Base-by-base conservation (phyloP, 1,284 basidiomycete species). In the Abortiporus biennis region DNA sequence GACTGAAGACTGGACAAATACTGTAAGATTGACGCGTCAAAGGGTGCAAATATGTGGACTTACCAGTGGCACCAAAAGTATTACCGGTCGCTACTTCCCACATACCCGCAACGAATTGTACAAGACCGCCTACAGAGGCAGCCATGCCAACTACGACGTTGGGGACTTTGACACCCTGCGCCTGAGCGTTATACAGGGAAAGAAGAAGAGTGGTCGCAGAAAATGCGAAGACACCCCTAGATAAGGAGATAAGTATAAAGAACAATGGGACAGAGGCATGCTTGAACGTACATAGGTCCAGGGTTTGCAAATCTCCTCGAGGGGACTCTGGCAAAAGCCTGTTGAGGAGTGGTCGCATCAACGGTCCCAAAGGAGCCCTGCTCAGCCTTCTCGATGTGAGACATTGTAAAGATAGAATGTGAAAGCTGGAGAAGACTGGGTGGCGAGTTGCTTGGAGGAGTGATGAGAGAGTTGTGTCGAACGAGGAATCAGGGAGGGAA, bases 141-240 rank as follows among this genome's bases (percentile, higher is more conserved):
- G 87, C 86, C 78, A 92, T 86, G 49, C 88, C 89, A 43, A 93
- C 72, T 47, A 94, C 77, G 40, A 85, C 78, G 55, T 93, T 92
- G 22, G 82, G 73, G 2, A 58, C 59, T 16, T 55, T 51, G 43
- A 86, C 64, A 13, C 65, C 63, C 16, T 76, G 68, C 31, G 80
- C 63, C 40, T 68, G 56, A 31, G 74, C 65, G 56, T 84, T 87
- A 68, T 74, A 80, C 55, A 86, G 50, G 4, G 81, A 83, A 37
- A 85, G 67, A 47, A 86, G 74, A 56, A 87, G 72, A 0, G 82
- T 85, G 24, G 82, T 87, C 2, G 78, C 76, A 6, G 82, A 82
- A 58, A 86, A 87, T 35, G 27, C 27, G 27, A 29, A 29, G n/a
- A 29, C 27, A 29, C 27, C 27, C 8, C 27, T 29, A 29, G 27